These are phyloP conservation scores for Oryza coarctata DNA, from an alignment of 176 grass and related monocot species.

Conservation along the genomic window DNA sequence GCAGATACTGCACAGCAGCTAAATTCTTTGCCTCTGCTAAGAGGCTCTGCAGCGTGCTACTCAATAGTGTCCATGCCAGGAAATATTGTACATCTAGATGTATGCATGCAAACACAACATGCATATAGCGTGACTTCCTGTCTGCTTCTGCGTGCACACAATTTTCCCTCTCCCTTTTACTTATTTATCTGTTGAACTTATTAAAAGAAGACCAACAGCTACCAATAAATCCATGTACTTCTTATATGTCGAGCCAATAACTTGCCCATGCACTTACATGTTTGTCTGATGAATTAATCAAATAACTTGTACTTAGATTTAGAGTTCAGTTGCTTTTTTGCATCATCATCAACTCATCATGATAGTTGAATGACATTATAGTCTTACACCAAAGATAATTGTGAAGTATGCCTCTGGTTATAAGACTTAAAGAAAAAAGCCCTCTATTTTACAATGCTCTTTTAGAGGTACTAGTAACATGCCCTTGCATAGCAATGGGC, in stretches of 20 bases:
- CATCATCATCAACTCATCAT: neutral
- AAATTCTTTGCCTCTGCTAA: neutral
- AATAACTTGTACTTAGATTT: neutral
- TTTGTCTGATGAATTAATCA: too few species aligned
- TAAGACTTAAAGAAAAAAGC: neutral
- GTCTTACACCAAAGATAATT: neutral
- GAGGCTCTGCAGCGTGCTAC: neutral
- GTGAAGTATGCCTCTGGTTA: slow-evolving; percentile 11
- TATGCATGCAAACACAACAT: neutral
- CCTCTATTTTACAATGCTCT: neutral
- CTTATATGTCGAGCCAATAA: neutral
- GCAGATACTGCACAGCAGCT: neutral
- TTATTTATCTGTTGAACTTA: neutral
- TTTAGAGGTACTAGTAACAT: too few species aligned
- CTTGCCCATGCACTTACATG: too few species aligned
- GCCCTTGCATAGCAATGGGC: too few species aligned
- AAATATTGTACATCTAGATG: neutral
- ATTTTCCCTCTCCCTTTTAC: neutral
- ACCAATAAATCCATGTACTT: neutral
- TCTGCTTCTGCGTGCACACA: neutral
- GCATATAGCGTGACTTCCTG: neutral
- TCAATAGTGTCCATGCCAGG: neutral
- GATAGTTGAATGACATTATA: neutral
- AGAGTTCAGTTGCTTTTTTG: neutral
- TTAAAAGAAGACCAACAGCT: neutral